Evolutionary conservation across 2,329 filamentous ascomycete genomes (phyloP), one percentile per base, ranked within the genome.

Genomic region (Venturia effusa): DNA sequence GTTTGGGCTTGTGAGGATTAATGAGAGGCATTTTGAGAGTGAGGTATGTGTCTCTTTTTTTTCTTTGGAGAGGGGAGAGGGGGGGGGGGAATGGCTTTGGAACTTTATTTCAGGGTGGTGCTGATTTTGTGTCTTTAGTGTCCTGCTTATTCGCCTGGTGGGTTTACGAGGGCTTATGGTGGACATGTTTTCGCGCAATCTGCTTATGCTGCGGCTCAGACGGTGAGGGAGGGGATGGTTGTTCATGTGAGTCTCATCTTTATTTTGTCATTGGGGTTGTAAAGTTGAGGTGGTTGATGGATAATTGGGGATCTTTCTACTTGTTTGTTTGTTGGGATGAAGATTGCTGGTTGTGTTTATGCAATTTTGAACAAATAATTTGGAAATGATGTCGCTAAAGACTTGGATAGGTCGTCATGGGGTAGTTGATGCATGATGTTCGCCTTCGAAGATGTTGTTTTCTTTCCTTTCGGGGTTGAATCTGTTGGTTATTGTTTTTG

Each of bases 121-220:
- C 24, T 17, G 43, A 24, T 4, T 3, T 51, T 8, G 13, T 1
- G 17, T 24, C 3, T 51, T 3, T 15, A 51, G 45, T 27, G 45
- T 51, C 63, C 63, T 11, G 63, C 63, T 15, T 64, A 57, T 57
- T 8, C 17, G 4, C 63, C 63, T 22, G 63, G 63, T 8, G 43
- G 43, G 7, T 61, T 55, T n/a, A 64, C 63, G 75, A 3, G 76
- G 17, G 78, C 81, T 0, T 84, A 82, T 70, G 82, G 82, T 15
- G 81, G 82, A 1, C 81, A 84, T 72, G 81, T 83, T 4, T 84
- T 79, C 67, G 79, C 80, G n/a, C 82, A 84, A 70, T 78, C 81
- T 39, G 81, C 79, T 19, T 84, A 80, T 74, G 82, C 82, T 19
- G 82, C 82, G 10, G 78, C 79, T 10, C 79, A 83, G 66, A 84